Conservation (phyloP, 2,329 filamentous ascomycete species). For the Nemania sp. region DNA sequence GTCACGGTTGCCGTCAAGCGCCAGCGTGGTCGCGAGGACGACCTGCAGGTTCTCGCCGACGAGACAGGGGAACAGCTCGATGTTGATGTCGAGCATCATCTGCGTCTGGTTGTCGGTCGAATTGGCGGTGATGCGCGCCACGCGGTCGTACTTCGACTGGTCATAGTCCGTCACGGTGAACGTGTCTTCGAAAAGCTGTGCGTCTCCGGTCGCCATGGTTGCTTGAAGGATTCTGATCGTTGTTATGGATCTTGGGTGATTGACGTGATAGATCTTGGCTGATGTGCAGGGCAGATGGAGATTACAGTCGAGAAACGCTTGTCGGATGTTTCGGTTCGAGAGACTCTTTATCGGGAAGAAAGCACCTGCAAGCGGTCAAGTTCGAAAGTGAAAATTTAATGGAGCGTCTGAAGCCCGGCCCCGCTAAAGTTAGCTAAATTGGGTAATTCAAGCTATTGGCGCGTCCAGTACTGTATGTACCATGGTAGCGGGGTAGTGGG, state of each 20-base stretch:
- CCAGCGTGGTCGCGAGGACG: slow-evolving; percentile 81
- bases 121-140: slow-evolving; percentile 79
- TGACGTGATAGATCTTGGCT: neutral
- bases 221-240: neutral
- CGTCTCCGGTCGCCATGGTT: slow-evolving; percentile 68
- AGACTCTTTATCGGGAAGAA: too few relatives aligned
- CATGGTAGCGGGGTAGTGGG: too few relatives aligned
- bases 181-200: slow-evolving; percentile 89
- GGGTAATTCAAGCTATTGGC: too few relatives aligned
- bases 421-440: too few relatives aligned
- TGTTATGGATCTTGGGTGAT: neutral
- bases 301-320: too few relatives aligned
- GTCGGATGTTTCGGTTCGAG: too few relatives aligned
- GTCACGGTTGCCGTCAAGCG: slow-evolving; percentile 52
- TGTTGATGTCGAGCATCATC: slow-evolving; percentile 91
- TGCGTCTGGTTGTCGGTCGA: slow-evolving; percentile 74
- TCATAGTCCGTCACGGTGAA: slow-evolving; percentile 83
- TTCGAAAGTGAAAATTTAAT: slow-evolving; percentile 28
- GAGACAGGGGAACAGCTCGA: slow-evolving; percentile 80
- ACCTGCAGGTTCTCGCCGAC: slow-evolving; percentile 78
- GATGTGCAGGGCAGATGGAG: neutral
- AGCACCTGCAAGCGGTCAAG: slow-evolving; percentile 35
- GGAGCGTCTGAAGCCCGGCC: slow-evolving; percentile 30
- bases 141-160: slow-evolving; percentile 90
- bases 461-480: too few relatives aligned